Evolutionary conservation across 192 early-diverging fungal genomes (phyloP).

Genomic region (Backusella liffmaniae): DNA sequence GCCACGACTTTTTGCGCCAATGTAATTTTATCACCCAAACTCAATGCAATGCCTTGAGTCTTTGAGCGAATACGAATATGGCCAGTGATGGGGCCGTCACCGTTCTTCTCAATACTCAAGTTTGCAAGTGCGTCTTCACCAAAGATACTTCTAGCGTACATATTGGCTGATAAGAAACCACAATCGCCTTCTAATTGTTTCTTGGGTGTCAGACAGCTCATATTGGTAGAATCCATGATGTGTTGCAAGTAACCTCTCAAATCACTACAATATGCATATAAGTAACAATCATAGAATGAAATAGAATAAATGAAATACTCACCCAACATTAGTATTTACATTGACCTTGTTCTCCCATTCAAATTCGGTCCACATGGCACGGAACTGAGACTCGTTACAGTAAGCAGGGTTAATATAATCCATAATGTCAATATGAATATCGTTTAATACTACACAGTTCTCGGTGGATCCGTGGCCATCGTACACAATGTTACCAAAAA

Average conservation of each 20-base stretch:
- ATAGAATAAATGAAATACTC: constrained; percentile 22
- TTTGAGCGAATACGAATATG: constrained; percentile 98
- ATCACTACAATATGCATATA: constrained; percentile 52
- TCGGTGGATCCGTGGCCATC: constrained; percentile 93
- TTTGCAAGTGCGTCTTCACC: constrained; percentile 99
- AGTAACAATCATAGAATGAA: neutral
- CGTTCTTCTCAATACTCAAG: constrained; percentile 86
- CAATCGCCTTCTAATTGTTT: constrained; percentile 91
- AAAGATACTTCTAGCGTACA: constrained; percentile 96
- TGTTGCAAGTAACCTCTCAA: constrained; percentile 86
- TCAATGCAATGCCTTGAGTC: constrained; percentile 98
- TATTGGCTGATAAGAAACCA: constrained; percentile 96
- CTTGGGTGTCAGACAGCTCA: constrained; percentile 97
- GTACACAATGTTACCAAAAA: constrained; percentile 98
- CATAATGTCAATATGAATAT: constrained; percentile 99
- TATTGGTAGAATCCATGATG: constrained; percentile 95
- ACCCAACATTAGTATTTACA: constrained; percentile 91
- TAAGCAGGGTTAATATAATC: constrained; percentile 95
- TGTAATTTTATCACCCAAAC: constrained; percentile 60
- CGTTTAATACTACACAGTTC: constrained; percentile 93
- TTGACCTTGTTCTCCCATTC: constrained; percentile 99
- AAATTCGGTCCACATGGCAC: constrained; percentile 98
- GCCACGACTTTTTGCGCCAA: constrained; percentile 19
- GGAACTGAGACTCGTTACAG: constrained; percentile 94
- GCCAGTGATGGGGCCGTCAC: constrained; percentile 78